Evolutionary conservation across 2,329 filamentous ascomycete genomes (phyloP).

Genomic region (Aureobasidium sp.): DNA sequence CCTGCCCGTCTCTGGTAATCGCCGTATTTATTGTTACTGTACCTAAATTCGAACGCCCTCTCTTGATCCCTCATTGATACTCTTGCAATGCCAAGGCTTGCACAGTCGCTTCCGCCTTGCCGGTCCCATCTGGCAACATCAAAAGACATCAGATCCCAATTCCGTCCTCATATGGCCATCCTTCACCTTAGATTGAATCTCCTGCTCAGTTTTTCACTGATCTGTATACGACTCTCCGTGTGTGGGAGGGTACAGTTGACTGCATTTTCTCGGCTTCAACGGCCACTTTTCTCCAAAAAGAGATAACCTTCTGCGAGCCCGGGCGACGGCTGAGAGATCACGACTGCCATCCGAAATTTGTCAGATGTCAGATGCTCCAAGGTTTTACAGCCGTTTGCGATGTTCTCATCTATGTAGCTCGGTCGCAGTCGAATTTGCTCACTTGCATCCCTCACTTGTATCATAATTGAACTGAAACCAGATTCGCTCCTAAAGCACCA

Average conservation of each 20-base stretch:
- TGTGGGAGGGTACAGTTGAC: neutral
- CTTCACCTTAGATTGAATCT: neutral
- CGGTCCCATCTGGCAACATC: slow-evolving; percentile 7
- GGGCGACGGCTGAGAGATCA: neutral
- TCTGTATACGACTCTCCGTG: neutral
- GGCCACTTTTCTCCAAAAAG: neutral
- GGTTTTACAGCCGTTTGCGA: neutral
- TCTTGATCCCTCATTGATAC: slow-evolving; percentile 5
- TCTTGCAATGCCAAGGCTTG: slow-evolving; percentile 10
- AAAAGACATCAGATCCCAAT: neutral
- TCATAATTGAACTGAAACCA: neutral
- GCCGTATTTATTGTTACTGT: slow-evolving; percentile 1
- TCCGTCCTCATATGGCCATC: neutral
- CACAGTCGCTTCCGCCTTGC: slow-evolving; percentile 8
- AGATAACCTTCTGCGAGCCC: slow-evolving; percentile 2
- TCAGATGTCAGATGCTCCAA: neutral
- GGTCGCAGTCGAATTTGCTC: neutral
- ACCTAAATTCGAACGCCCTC: slow-evolving; percentile 9
- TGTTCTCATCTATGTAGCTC: neutral
- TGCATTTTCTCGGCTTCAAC: slow-evolving; percentile 3
- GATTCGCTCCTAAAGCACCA: neutral
- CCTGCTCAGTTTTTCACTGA: neutral
- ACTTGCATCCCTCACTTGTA: neutral
- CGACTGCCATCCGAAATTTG: neutral
- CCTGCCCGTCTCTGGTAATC: slow-evolving; percentile 8